A percentile compares a stretch with the other conserved stretches of the same genome.
Conservation (phyloP, 1,139 yeast species). For the Yamadazyma taylorii region DNA sequence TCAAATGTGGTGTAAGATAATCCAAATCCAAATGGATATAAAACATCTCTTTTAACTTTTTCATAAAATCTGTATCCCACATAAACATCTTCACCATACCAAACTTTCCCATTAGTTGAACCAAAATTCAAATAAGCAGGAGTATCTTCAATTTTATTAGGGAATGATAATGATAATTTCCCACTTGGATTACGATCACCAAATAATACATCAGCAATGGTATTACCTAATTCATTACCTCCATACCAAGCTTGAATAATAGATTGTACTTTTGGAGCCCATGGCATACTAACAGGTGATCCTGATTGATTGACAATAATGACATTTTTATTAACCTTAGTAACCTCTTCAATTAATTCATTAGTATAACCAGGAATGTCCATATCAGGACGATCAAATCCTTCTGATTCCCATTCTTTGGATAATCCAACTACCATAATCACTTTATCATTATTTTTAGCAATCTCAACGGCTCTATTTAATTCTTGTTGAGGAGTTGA, state of each 20-base stretch:
- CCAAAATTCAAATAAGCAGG: conserved; percentile 46
- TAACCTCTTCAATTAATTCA: conserved; percentile 44
- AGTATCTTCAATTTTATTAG: conserved; percentile 40
- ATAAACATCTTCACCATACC: conserved; percentile 57
- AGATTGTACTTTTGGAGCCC: conserved; percentile 48
- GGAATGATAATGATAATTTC: conserved; percentile 43
- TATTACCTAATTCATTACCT: conserved; percentile 28
- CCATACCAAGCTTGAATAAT: conserved; percentile 52
- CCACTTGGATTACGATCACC: conserved; percentile 31
- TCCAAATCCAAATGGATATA: conserved; percentile 63
- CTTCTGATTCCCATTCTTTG: conserved; percentile 41
- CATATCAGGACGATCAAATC: conserved; percentile 35
- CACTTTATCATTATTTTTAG: conserved; percentile 36
- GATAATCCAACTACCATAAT: conserved; percentile 42
- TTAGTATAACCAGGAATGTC: conserved; percentile 50
- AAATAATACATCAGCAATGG: conserved; percentile 25
- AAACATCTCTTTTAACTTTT: conserved; percentile 42
- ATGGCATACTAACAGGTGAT: conserved; percentile 61
- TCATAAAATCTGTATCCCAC: conserved; percentile 64
- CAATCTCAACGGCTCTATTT: conserved; percentile 29
- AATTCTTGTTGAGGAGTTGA: conserved; percentile 25
- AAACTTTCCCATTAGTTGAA: conserved; percentile 46
- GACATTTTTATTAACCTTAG: conserved; percentile 50
- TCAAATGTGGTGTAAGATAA: conserved; percentile 55
- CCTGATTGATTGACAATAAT: conserved; percentile 62